Base-by-base conservation (phyloP, 345 rosid genomes). In the thale cress (Arabidopsis thaliana) region DNA sequence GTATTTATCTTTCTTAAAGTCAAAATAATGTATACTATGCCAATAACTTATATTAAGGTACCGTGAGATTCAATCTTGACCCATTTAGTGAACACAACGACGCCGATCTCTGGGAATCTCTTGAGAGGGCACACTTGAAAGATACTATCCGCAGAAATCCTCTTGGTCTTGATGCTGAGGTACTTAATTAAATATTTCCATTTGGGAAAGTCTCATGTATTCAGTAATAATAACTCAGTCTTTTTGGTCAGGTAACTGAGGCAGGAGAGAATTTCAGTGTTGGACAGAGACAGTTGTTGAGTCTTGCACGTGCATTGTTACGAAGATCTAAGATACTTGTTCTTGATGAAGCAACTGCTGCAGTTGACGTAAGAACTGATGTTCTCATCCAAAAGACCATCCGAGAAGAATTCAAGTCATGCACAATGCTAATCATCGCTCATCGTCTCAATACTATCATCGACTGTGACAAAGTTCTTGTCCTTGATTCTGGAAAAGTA, bases 281-380 rank as follows among this genome's bases (percentile, higher is more conserved):
- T 37, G 99, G 99, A 66, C 99, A 95, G 78, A 85, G 99, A 83
- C 99, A 95, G 77, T 77, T 95, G 67, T 68, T 95, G 65, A 95
- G 99, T 88, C 99, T 95, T 86, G 89, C 98, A 49, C 97, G 99
- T 55, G 99, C 99, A 11, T 75, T 95, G 74, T 78, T 95, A 77
- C 90, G 99, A 67, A 86, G 99, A 78, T 89, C 99, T 24, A 95
- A 95, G 89, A 95, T 95, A 81, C 97, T 95, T 57, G 91, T 92
- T 24, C 99, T 95, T 34, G 99, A 95, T 79, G 99, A 95, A 84
- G 99, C 99, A 64, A 95, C 99, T 65, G 99, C 99, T 42, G 98
- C 99, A 76, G 99, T 95, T 60, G 99, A 95, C 75, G 99, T 95
- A 37, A 87, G 99, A 81, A 95, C 99, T 5, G 99, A 95, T 84